A percentile compares a stretch with the other conserved stretches of the same genome.
These are phyloP conservation scores for Penicillium oxalicum DNA, from an alignment of 2,329 filamentous ascomycete genomes.

Conservation along the genomic window DNA sequence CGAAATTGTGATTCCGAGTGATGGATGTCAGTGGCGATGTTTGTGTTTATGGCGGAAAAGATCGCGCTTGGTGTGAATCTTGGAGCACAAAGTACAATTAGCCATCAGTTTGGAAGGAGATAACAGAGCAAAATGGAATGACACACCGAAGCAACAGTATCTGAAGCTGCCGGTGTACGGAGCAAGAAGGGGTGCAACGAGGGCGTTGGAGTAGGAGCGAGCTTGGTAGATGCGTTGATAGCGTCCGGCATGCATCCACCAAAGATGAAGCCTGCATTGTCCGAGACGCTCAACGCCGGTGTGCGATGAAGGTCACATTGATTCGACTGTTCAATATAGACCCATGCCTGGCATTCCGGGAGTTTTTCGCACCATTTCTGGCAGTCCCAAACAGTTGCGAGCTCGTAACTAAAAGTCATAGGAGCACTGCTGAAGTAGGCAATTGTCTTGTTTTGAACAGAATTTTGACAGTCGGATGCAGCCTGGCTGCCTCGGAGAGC, in stretches of 20 bases:
- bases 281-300: conserved; percentile 1
- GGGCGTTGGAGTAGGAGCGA: not conserved
- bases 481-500: not conserved
- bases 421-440: not conserved
- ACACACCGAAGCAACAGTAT: not conserved
- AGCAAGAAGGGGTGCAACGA: not conserved
- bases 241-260: not conserved
- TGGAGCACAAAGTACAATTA: not conserved
- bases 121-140: not conserved
- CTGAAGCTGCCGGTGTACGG: not conserved
- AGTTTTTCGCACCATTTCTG: not conserved
- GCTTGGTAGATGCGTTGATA: not conserved
- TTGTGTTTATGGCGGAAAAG: conserved; percentile 1
- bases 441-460: not conserved
- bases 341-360: not conserved
- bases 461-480: not conserved
- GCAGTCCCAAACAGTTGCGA: not conserved
- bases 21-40: not conserved
- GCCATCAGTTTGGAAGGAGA: not conserved
- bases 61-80: not conserved
- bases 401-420: conserved; percentile 2
- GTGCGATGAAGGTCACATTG: conserved; percentile 1
- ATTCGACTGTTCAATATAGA: conserved; percentile 1
- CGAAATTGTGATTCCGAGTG: not conserved
- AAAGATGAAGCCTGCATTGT: conserved; percentile 2